Conservation (phyloP, 257 asterid genomes). For the Lavandula angustifolia region DNA sequence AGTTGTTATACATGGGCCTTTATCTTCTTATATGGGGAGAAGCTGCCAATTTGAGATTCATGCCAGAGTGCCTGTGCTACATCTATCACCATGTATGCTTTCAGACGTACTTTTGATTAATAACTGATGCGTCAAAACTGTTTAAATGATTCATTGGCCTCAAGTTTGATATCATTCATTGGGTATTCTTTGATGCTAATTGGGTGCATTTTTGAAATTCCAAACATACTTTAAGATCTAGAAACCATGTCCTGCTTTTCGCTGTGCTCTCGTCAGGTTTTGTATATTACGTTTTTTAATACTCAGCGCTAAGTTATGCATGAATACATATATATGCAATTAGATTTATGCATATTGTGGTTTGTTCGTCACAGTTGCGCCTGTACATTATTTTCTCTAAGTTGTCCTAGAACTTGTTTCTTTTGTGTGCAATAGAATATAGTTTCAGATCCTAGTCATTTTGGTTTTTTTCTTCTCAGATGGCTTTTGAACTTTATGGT, state of each 20-base stretch:
- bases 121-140: slow-evolving; percentile 1
- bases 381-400: neutral
- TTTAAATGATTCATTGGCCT: slow-evolving; percentile 2
- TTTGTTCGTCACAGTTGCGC: neutral
- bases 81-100: slow-evolving; percentile 90
- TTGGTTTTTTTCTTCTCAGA: slow-evolving; percentile 44
- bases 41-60: slow-evolving; percentile 96
- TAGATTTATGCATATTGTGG: neutral
- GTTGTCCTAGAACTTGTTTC: too few relatives aligned
- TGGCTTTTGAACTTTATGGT: slow-evolving; percentile 98
- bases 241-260: neutral
- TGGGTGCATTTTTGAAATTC: neutral
- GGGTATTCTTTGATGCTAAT: neutral
- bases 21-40: slow-evolving; percentile 99
- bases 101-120: slow-evolving; percentile 3
- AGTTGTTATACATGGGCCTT: slow-evolving; percentile 85
- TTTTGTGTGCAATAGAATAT: neutral
- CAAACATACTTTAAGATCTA: neutral
- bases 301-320: neutral
- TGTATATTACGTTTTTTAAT: neutral
- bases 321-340: neutral
- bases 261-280: neutral
- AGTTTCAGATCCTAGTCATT: neutral
- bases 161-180: neutral
- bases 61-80: slow-evolving; percentile 98